phyloP scores from a whole-genome alignment of 441 rosid genomes.

The Jatropha multifida region DNA sequence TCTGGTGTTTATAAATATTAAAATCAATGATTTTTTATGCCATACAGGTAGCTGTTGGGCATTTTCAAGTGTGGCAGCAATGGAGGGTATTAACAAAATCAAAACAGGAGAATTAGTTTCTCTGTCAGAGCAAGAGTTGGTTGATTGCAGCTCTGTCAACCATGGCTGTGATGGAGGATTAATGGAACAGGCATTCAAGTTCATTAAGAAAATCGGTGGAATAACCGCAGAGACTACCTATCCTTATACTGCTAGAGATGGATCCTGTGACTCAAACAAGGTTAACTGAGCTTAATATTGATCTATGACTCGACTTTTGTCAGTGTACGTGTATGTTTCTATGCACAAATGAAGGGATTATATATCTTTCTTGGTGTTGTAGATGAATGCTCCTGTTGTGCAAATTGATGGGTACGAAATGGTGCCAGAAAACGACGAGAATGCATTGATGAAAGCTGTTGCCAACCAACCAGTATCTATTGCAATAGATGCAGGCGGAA shows the following conservation, averaged over 20 bases:
- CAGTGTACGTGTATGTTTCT: neutral
- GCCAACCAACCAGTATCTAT: constrained; percentile 79
- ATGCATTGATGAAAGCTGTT: constrained; percentile 59
- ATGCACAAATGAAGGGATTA: neutral
- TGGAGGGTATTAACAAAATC: constrained; percentile 73
- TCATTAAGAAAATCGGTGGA: constrained; percentile 59
- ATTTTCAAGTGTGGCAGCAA: constrained; percentile 73
- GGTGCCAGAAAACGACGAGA: constrained; percentile 61
- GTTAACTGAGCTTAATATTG: constrained; percentile 12
- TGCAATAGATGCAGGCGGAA: constrained; percentile 69
- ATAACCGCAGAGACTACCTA: constrained; percentile 57
- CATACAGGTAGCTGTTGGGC: constrained; percentile 83
- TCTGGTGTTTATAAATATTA: neutral
- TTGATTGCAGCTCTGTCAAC: constrained; percentile 63
- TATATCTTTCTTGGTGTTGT: neutral
- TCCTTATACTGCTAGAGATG: constrained; percentile 54
- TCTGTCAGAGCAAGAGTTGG: constrained; percentile 68
- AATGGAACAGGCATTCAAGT: constrained; percentile 73
- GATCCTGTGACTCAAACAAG: constrained; percentile 47
- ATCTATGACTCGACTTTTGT: neutral
- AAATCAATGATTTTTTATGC: neutral
- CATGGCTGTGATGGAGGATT: constrained; percentile 77
- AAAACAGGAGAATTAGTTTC: constrained; percentile 55
- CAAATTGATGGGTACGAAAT: constrained; percentile 69
- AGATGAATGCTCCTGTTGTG: constrained; percentile 49